phyloP scores from a whole-genome alignment of 106 monocot species.

The Phalaenopsis aphrodite region DNA sequence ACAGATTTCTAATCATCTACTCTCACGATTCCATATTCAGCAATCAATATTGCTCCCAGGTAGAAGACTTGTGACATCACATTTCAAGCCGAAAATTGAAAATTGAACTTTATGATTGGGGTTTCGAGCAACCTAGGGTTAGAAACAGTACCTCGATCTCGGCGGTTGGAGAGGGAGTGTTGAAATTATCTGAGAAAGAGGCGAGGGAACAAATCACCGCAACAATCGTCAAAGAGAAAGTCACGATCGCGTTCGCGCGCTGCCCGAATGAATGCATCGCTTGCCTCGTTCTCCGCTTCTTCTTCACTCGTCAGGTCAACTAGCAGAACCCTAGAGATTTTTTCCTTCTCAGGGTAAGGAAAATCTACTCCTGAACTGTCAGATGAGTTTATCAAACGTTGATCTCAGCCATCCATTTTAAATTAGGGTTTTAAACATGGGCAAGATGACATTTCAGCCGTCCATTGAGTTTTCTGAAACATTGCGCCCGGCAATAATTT shows the following conservation, averaged over 20 bases:
- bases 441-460: too few species aligned
- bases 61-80: neutral
- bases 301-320: neutral
- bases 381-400: too few species aligned
- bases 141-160: constrained; percentile 45
- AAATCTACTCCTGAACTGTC: too few species aligned
- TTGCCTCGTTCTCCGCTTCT: neutral
- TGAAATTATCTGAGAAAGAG: constrained; percentile 93
- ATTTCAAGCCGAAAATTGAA: neutral
- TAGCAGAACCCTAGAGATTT: neutral
- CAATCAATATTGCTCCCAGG: neutral
- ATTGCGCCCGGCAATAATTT: too few species aligned
- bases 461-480: too few species aligned
- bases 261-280: constrained; percentile 86
- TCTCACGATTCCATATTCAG: neutral
- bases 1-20: neutral
- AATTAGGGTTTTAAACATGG: too few species aligned
- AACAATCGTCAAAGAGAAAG: constrained; percentile 76
- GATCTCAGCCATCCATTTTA: too few species aligned
- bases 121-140: neutral
- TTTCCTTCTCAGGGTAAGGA: too few species aligned
- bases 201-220: constrained; percentile 82
- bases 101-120: neutral
- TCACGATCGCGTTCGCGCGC: constrained; percentile 75
- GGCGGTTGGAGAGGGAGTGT: constrained; percentile 59